Percentiles rank a stretch among this genome's conserved stretches.
Evolutionary conservation across 2,329 filamentous ascomycete species (phyloP).

Genomic region (Penicillium sclerotigenum): DNA sequence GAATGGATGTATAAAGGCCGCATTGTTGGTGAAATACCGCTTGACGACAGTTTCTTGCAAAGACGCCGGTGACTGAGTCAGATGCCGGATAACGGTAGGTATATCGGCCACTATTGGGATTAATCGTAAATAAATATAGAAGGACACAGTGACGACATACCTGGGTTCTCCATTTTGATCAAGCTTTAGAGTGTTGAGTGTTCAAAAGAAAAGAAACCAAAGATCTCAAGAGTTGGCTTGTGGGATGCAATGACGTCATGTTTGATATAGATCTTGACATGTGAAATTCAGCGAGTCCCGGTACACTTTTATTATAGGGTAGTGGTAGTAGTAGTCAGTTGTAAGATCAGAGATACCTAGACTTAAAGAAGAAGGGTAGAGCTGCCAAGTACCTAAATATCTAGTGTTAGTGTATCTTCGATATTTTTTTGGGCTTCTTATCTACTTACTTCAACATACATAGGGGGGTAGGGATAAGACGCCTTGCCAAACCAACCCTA

Average conservation of each 20-base stretch:
- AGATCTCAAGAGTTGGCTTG: not conserved
- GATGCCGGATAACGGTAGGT: constrained; percentile 60
- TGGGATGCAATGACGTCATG: constrained; percentile 18
- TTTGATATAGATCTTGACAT: not conserved
- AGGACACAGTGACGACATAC: not conserved
- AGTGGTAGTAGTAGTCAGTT: no score
- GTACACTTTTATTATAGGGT: no score
- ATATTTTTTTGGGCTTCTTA: no score
- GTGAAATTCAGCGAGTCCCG: no score
- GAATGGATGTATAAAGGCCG: constrained; percentile 74
- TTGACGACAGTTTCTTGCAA: constrained; percentile 65
- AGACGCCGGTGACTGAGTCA: constrained; percentile 65
- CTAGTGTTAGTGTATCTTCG: no score
- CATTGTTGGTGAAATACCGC: constrained; percentile 69
- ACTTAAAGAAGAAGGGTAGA: no score
- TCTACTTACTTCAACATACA: no score
- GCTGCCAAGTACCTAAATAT: no score
- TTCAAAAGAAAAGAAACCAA: not conserved
- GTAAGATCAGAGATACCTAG: no score
- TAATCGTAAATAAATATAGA: not conserved
- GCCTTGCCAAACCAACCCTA: no score
- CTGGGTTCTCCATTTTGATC: constrained; percentile 19
- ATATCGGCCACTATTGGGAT: constrained; percentile 56
- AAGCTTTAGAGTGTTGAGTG: not conserved
- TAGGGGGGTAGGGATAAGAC: no score